Base-by-base conservation (phyloP, 768 basidiomycete species). In the Tricholoma saponaceum region DNA sequence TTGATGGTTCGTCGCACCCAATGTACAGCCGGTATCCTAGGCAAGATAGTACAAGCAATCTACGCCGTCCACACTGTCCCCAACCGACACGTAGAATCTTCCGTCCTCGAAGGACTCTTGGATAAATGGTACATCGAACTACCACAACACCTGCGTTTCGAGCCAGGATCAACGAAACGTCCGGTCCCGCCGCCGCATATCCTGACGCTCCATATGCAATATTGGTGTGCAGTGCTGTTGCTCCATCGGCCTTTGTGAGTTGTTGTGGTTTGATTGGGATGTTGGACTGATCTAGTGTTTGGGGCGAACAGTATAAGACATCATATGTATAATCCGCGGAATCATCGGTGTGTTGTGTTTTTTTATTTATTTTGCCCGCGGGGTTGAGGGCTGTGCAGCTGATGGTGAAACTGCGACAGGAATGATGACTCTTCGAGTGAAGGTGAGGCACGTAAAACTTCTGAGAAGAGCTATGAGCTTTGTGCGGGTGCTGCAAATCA, bases 231-330 rank as follows among this genome's bases (percentile, higher is more conserved):
- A 10, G 83, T 86, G 22, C 67, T 92, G 30, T 66, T 92, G 26
- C 71, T 92, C 51, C 89, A 92, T 68, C 82, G 90, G 16, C 90
- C 90, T 10, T 91, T 91, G 89, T 90, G 68, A 73, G 87, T 76
- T 22, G 41, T 50, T 33, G 39, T 47, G 52, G 22, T 56, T 52
- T 49, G 25, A 5, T 43, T 13, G 41, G 6, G 18, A 14, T 44
- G 16, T 37, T 54, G n/a, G 44, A 25, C 57, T 64, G 53, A 67
- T 63, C 28, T 51, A 30, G 18, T 23, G 4, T 33, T 33, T 41
- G 56, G 20, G 39, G 22, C 18, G 16, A 5, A 9, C 14, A 83
- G 81, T 59, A 81, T 83, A 60, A 73, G 77, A 28, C 69, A 71
- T 55, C 47, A 44, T 25, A 57, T 75, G 30, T 62, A 69, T 46